Base-by-base conservation (phyloP, 768 basidiomycete species). In the Tulasnella sp. region DNA sequence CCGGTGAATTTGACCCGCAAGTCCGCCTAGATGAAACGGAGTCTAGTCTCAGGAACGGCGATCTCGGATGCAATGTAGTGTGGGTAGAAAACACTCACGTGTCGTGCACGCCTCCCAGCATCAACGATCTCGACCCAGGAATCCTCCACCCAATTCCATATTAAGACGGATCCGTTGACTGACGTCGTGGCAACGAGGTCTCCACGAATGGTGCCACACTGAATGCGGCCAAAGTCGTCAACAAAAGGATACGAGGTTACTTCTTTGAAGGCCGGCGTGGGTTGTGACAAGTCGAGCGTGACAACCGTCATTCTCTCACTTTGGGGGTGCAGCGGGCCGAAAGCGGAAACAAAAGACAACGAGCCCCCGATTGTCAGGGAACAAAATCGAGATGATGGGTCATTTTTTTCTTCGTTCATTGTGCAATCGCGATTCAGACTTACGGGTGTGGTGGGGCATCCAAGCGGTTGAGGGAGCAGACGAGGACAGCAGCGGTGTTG, bases 1-100 rank as follows among this genome's bases (percentile, higher is more conserved):
- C 73, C 73, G 73, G 38, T 74, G 73, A 74, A 40, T 38, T 74
- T 74, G 73, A 74, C 73, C n/a, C 73, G 39, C 38, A 74, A 38
- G 73, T 74, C 73, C 24, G 38, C 39, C 73, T 74, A 40, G 21
- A 24, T 39, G 19, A 40, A 38, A 46, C 31, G 7, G 36, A 44
- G 44, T 36, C 62, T 68, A 68, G 44, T 27, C 14, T 74, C 39
- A 74, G 38, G 73, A 18, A 74, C 27, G 21, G 62, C 44, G 18
- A 46, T 74, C 0, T 74, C 44, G 44, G 44, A 19, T 42, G 39
- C 31, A 74, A 40, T 16, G 24, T 24, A 52, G 52, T 21, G 24
- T 9, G 6, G 16, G 4, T 12, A 38, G 14, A 40, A 38, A n/a
- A 40, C 18, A 74, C 73, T 46, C 73, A 74, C 73, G 39, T 40